Base-by-base conservation (phyloP, 2,329 filamentous ascomycete genomes). In the Colletotrichum brevisporum region DNA sequence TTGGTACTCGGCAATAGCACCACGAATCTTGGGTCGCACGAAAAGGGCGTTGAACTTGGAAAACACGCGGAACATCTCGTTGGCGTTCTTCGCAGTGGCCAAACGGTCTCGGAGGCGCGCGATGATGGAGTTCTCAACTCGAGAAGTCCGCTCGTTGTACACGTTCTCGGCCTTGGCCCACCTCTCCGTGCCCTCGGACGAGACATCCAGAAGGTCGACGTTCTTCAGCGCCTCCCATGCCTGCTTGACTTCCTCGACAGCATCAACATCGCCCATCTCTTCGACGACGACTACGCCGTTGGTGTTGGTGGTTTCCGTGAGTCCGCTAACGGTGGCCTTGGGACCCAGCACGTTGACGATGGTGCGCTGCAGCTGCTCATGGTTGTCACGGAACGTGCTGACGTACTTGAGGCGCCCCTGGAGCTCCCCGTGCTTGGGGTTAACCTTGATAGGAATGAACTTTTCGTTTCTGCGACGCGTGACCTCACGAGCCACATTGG, bases 41-140 rank as follows among this genome's bases (percentile, higher is more conserved):
- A 99, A 97, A 36, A 99, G 90, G 2, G 96, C 96, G 78, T 99
- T 99, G 88, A 99, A 99, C 79, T 98, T 98, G 61, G 96, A 98
- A 80, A 99, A 99, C 71, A 99, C 96, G 63, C 97, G 93, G 80
- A 99, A 99, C 96, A 99, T 99, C 82, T 99, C 97, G 78, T 97
- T 98, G 48, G 96, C 96, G 71, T 94, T 97, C 85, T 97, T 98
- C 13, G 96, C 95, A 6, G 94, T 97, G 15, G 95, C 96, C 64
- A 99, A 87, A 67, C 96, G 92, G 81, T 99, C 96, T 76, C 96
- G 89, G 39, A 99, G 86, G 62, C 94, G 89, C 41, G 96, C 94
- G 78, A 99, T 99, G 80, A 99, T 99, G 4, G 96, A 98, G 81
- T 99, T 99, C 79, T 99, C 96, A 5, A 99, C 96, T 69, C 96